These are phyloP conservation scores for Phytophthora pisi DNA, from an alignment of 352 stramenopile genomes.

Conservation along the genomic window DNA sequence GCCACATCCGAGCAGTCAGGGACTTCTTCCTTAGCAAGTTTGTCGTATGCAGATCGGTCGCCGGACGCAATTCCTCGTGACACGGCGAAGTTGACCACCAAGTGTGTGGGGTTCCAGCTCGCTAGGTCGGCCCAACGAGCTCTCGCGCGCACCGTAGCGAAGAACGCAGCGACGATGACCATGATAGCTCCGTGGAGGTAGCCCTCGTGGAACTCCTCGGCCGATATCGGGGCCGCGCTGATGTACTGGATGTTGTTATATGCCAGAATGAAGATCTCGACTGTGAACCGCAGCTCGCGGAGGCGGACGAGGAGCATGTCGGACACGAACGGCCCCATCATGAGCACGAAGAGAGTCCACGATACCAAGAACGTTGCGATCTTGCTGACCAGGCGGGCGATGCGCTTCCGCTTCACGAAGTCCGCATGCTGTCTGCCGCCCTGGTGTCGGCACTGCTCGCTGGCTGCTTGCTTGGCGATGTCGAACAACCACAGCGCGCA, in stretches of 20 bases:
- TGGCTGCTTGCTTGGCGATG: neutral
- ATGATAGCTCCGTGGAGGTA: conserved; percentile 8
- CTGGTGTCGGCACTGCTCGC: neutral
- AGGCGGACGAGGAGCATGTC: conserved; percentile 44
- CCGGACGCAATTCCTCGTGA: neutral
- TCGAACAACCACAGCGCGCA: conserved; percentile 1
- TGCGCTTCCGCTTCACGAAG: conserved; percentile 7
- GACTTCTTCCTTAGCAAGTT: neutral
- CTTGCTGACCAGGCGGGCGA: conserved; percentile 3
- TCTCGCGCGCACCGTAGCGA: conserved; percentile 17
- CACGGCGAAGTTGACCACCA: neutral
- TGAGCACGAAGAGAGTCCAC: conserved; percentile 30
- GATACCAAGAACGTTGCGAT: conserved; percentile 35
- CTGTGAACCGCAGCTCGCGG: conserved; percentile 46
- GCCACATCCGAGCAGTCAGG: neutral
- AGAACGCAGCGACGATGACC: neutral
- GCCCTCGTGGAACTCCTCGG: conserved; percentile 8
- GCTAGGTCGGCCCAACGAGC: conserved; percentile 15
- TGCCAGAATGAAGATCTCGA: conserved; percentile 46
- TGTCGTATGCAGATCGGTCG: neutral
- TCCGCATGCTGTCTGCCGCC: neutral
- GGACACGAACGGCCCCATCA: conserved; percentile 34
- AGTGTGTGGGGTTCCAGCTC: conserved; percentile 19
- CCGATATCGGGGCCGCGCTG: conserved; percentile 18
- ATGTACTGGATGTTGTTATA: conserved; percentile 19